A percentile compares a stretch with the other conserved stretches of the same genome.
These are phyloP conservation scores for Hypoxylon trugodes DNA, from an alignment of 495 filamentous ascomycete genomes.

Conservation along the genomic window DNA sequence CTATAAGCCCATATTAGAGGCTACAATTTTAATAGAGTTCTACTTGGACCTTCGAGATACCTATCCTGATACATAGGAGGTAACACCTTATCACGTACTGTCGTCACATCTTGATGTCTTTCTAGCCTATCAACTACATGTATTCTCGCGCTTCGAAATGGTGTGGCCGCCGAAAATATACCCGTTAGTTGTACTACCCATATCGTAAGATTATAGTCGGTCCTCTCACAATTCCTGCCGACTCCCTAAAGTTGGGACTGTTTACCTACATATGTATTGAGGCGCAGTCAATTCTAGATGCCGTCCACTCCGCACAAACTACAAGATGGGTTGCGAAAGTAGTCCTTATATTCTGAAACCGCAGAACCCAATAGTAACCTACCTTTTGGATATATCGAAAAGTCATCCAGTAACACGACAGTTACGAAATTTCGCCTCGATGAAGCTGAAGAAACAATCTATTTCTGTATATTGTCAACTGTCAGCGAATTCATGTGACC, in stretches of 20 bases:
- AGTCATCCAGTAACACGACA: not conserved
- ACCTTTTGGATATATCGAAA: not conserved
- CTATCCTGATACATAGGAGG: too few relatives aligned
- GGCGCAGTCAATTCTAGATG: not conserved
- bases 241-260: not conserved
- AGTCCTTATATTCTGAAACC: too few relatives aligned
- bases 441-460: not conserved
- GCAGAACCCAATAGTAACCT: not conserved
- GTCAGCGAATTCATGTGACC: constrained; percentile 7
- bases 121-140: too few relatives aligned
- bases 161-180: not conserved
- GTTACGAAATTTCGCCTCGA: not conserved
- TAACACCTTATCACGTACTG: too few relatives aligned
- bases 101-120: too few relatives aligned
- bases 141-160: too few relatives aligned
- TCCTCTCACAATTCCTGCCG: not conserved
- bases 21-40: too few relatives aligned
- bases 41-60: too few relatives aligned
- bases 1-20: too few relatives aligned
- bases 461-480: not conserved
- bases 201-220: not conserved
- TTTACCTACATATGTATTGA: not conserved
- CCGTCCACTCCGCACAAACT: not conserved
- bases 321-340: not conserved
- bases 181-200: not conserved